Conservation (phyloP, 768 basidiomycete species). For the Lentinus brumalis region DNA sequence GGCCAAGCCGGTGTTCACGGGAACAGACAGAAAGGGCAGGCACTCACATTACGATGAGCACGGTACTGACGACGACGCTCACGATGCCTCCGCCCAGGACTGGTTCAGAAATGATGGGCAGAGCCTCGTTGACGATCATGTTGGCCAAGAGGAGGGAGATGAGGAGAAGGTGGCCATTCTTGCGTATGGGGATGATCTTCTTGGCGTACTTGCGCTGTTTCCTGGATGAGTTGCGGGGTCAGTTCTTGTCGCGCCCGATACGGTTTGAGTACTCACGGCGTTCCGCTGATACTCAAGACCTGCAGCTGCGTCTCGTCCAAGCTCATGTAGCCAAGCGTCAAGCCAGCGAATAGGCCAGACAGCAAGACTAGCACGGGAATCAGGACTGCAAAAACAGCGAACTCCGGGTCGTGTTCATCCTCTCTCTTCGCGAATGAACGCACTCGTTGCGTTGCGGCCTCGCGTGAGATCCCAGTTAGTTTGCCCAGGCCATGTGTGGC, state of each 20-base stretch:
- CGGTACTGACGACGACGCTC: slow-evolving; percentile 75
- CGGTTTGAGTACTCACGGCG: slow-evolving; percentile 51
- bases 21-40: not conserved
- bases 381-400: slow-evolving; percentile 48
- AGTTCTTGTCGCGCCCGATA: not conserved
- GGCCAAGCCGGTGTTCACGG: not conserved
- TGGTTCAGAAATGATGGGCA: slow-evolving; percentile 76
- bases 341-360: slow-evolving; percentile 82
- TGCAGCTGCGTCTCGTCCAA: slow-evolving; percentile 87
- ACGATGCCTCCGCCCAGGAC: slow-evolving; percentile 72
- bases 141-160: slow-evolving; percentile 79
- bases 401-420: slow-evolving; percentile 24
- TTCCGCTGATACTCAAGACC: slow-evolving; percentile 79
- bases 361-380: slow-evolving; percentile 77
- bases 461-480: slow-evolving; percentile 10
- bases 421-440: slow-evolving; percentile 35
- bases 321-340: slow-evolving; percentile 87
- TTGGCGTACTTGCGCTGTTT: slow-evolving; percentile 74
- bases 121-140: slow-evolving; percentile 85
- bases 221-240: slow-evolving; percentile 35
- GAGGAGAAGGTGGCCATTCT: slow-evolving; percentile 78
- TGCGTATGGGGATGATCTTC: slow-evolving; percentile 79
- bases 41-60: slow-evolving; percentile 80
- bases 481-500: slow-evolving; percentile 18
- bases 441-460: slow-evolving; percentile 4